phyloP scores from a whole-genome alignment of 495 filamentous ascomycete species.

The Collariella sp. region DNA sequence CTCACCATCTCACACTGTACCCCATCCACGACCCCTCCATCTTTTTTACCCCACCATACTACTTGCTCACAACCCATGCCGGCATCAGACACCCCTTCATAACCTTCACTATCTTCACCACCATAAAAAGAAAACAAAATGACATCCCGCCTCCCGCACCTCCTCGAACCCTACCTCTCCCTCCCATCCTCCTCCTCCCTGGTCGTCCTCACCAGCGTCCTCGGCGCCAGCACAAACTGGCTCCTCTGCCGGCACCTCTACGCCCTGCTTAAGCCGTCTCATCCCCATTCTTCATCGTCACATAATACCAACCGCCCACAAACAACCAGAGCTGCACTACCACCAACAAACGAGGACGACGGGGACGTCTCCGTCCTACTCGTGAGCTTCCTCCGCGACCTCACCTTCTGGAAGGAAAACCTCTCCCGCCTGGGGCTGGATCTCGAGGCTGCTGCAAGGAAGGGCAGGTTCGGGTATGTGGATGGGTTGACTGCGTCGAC shows the following conservation, averaged over 20 bases:
- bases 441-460: conserved; percentile 48
- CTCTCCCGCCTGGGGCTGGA: conserved; percentile 61
- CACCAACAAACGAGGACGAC: conserved; percentile 14
- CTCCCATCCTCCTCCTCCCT: conserved; percentile 33
- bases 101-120: neutral
- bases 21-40: neutral
- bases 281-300: neutral
- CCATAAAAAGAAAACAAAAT: conserved; percentile 1
- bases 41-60: neutral
- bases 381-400: conserved; percentile 71
- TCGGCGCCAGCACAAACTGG: conserved; percentile 69
- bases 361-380: conserved; percentile 51
- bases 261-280: conserved; percentile 40
- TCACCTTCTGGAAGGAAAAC: conserved; percentile 63
- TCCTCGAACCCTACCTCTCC: conserved; percentile 58
- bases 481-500: conserved; percentile 49
- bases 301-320: neutral
- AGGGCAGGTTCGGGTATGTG: conserved; percentile 57
- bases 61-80: neutral
- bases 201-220: conserved; percentile 61
- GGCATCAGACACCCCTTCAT: neutral
- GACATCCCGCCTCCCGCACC: conserved; percentile 42
- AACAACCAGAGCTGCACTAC: conserved; percentile 4
- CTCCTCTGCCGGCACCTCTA: conserved; percentile 57
- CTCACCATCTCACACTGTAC: neutral